Conservation (phyloP, 305 asterid genomes). For the Rubia peregrina region DNA sequence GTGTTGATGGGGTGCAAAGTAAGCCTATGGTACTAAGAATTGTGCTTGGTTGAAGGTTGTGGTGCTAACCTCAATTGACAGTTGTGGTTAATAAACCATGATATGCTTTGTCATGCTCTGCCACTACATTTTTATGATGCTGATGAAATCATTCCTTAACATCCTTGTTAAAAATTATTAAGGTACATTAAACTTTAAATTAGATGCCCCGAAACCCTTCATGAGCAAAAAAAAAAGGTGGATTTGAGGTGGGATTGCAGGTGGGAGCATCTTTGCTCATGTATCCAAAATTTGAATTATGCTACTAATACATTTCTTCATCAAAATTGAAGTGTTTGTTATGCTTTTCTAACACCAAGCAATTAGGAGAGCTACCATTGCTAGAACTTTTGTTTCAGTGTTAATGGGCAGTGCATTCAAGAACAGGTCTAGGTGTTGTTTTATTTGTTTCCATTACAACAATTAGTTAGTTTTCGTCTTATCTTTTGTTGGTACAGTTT, state of each 20-base stretch:
- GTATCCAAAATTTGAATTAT: not conserved
- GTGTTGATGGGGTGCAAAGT: conserved; percentile 99
- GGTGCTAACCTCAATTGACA: not conserved
- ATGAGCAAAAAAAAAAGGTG: no score
- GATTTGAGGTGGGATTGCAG: no score
- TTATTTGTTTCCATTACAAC: not conserved
- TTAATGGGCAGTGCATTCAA: conserved; percentile 99
- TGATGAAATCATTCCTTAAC: not conserved
- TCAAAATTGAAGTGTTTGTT: conserved; percentile 15
- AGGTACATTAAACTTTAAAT: not conserved
- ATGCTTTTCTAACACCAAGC: conserved; percentile 53
- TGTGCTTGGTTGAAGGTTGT: not conserved
- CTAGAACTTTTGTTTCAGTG: conserved; percentile 84
- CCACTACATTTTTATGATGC: not conserved
- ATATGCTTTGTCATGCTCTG: not conserved
- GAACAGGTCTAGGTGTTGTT: conserved; percentile 53
- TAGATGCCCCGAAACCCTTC: not conserved
- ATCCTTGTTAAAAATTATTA: not conserved
- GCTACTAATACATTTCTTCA: not conserved
- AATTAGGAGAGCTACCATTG: conserved; percentile 81
- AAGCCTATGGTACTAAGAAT: conserved; percentile 21
- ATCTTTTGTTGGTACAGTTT: not conserved
- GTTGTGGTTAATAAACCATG: not conserved
- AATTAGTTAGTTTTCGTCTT: not conserved
- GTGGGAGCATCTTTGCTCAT: not conserved